phyloP scores from a whole-genome alignment of 2,329 filamentous ascomycete species.

The Tolypocladium ovalisporum region DNA sequence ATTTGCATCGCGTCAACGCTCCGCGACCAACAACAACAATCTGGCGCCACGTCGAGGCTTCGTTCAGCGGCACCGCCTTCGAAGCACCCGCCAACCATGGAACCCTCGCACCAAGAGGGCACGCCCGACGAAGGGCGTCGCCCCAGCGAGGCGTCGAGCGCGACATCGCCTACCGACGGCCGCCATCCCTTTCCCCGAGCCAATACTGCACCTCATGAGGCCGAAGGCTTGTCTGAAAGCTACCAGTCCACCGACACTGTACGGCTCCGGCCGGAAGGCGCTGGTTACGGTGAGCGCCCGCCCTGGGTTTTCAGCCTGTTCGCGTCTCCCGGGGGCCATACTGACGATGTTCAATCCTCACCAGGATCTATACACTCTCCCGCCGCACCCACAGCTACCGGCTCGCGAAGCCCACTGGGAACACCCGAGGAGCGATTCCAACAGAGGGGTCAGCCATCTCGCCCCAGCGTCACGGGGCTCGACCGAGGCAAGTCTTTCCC shows the following conservation, averaged over 20 bases:
- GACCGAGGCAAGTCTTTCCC: conserved; percentile 36
- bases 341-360: neutral
- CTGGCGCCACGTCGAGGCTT: neutral
- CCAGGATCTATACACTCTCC: conserved; percentile 9
- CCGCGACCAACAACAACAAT: neutral
- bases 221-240: conserved; percentile 39
- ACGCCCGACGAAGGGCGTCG: conserved; percentile 24
- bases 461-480: conserved; percentile 27
- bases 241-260: conserved; percentile 50
- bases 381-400: conserved; percentile 11
- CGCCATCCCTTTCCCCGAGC: conserved; percentile 27
- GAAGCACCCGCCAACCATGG: conserved; percentile 25
- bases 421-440: conserved; percentile 23
- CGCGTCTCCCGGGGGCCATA: neutral
- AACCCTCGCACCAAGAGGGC: conserved; percentile 23
- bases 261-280: conserved; percentile 42
- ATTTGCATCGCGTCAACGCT: neutral
- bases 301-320: neutral
- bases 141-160: conserved; percentile 22
- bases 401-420: conserved; percentile 23
- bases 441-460: conserved; percentile 21
- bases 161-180: conserved; percentile 39
- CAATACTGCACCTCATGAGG: conserved; percentile 23
- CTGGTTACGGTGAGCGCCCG: conserved; percentile 37
- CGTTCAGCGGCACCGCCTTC: conserved; percentile 1